Conservation (phyloP, 352 stramenopile species). For the Phytophthora sojae region DNA sequence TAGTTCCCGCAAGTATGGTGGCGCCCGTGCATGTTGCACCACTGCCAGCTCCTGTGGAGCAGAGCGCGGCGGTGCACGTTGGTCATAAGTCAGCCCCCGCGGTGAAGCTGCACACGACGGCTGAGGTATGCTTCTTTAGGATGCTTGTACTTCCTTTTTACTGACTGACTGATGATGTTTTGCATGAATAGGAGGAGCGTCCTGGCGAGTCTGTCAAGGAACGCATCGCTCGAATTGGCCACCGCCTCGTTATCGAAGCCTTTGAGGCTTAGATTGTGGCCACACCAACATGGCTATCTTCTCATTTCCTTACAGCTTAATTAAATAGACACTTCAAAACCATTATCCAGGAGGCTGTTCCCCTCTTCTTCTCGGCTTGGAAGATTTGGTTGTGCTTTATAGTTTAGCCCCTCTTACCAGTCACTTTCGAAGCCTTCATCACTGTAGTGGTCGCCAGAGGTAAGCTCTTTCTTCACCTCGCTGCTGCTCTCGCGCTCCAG, state of each 20-base stretch:
- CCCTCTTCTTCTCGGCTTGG: neutral
- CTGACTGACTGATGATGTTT: slow-evolving; percentile 1
- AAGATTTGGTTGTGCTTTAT: neutral
- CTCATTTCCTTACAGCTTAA: neutral
- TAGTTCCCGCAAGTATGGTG: neutral
- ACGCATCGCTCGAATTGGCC: slow-evolving; percentile 75
- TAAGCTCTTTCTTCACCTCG: slow-evolving; percentile 8
- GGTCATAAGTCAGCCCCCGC: neutral
- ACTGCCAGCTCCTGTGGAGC: slow-evolving; percentile 9
- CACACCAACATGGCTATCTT: neutral
- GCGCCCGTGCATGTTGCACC: slow-evolving; percentile 6
- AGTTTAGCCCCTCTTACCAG: slow-evolving; percentile 27
- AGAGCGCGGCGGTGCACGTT: neutral
- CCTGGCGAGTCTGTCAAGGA: slow-evolving; percentile 44
- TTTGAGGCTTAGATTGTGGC: slow-evolving; percentile 39
- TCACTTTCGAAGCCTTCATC: slow-evolving; percentile 69
- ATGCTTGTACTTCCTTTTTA: neutral
- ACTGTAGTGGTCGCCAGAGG: slow-evolving; percentile 49
- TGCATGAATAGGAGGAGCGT: slow-evolving; percentile 17
- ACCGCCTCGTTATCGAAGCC: slow-evolving; percentile 73
- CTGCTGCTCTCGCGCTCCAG: slow-evolving; percentile 14
- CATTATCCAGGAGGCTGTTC: neutral
- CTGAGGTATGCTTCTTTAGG: slow-evolving; percentile 19
- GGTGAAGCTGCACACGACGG: slow-evolving; percentile 12
- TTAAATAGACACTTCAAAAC: neutral